These are phyloP conservation scores for Zygosaccharomyces kombuchaensis DNA, from an alignment of 805 yeast species.

Conservation along the genomic window DNA sequence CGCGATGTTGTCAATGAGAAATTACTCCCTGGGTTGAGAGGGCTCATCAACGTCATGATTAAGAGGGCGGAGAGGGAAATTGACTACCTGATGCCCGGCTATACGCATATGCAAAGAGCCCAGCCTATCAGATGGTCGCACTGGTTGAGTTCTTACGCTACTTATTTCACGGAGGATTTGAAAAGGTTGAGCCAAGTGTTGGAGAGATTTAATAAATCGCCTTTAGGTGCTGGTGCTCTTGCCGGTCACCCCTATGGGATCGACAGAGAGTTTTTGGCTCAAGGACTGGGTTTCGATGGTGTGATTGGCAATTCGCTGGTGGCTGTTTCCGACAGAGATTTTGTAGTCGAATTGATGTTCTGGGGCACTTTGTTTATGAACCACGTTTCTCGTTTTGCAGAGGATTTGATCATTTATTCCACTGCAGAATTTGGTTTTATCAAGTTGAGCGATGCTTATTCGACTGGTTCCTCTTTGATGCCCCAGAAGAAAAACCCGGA, in stretches of 20 bases:
- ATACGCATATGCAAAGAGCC: constrained; percentile 96
- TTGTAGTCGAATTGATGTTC: constrained; percentile 90
- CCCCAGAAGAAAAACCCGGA: constrained; percentile 99
- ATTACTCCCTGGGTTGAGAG: constrained; percentile 50
- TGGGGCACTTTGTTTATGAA: constrained; percentile 95
- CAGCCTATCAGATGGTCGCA: constrained; percentile 99
- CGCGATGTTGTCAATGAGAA: constrained; percentile 66
- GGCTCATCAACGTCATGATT: constrained; percentile 62
- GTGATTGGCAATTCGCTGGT: constrained; percentile 93
- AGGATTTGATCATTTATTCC: constrained; percentile 92
- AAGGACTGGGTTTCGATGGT: constrained; percentile 71
- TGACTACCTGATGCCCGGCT: constrained; percentile 96
- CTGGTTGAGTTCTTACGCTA: constrained; percentile 92
- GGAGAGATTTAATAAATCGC: constrained; percentile 79
- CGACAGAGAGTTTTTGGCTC: constrained; percentile 85
- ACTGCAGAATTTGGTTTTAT: constrained; percentile 97
- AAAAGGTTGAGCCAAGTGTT: constrained; percentile 77
- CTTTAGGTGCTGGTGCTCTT: constrained; percentile 95
- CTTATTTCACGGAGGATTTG: constrained; percentile 88
- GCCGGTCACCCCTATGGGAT: constrained; percentile 99
- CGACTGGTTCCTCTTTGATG: constrained; percentile 97
- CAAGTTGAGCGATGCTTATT: constrained; percentile 92
- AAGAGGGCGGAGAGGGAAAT: constrained; percentile 81
- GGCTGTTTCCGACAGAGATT: constrained; percentile 98
- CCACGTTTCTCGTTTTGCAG: constrained; percentile 90